Evolutionary conservation across 306 rosid genomes (phyloP), one percentile per base, ranked within the genome.

Genomic region (Biancaea sappan): DNA sequence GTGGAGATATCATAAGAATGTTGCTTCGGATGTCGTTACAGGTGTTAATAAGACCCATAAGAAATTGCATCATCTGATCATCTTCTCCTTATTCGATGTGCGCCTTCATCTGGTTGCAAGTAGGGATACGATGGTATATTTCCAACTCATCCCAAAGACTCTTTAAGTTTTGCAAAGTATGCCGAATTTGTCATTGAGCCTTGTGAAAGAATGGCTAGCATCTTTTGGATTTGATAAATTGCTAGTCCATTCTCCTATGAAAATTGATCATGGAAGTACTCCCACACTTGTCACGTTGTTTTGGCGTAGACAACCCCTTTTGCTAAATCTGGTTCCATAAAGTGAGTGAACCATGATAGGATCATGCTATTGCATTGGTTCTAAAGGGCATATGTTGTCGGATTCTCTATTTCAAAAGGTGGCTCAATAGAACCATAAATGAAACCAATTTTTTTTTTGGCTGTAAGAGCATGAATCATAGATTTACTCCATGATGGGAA

Each of bases 1-100:
- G 12, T 25, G 77, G 67, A 7, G 70, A 34, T 50, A 76, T 76
- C 73, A 81, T 81, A 19, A 75, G 81, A 2, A 81, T 70, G 15
- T 62, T 68, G 15, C 37, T n/a, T n/a, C n/a, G n/a, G n/a, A 21
- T 31, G 31, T 15, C 25, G 19, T 60, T 41, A 22, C 75, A 71
- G 1, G 58, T 62, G n/a, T 69, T 62, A 6, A 50, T 75, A 7
- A 81, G 63, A 0, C 84, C 78, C 70, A 81, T 76, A 7, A 35
- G 40, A 61, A 81, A 81, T 14, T 74, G 66, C 72, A 68, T n/a
- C n/a, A n/a, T n/a, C n/a, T n/a, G n/a, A n/a, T n/a, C n/a, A n/a
- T n/a, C n/a, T n/a, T n/a, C n/a, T 74, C 77, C 31, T 50, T 81
- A 73, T 19, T 75, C 77, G n/a, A 6, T 14, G 34, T 70, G 77